These are phyloP conservation scores for Senna siamea DNA, from an alignment of 306 rosid species.

Conservation along the genomic window DNA sequence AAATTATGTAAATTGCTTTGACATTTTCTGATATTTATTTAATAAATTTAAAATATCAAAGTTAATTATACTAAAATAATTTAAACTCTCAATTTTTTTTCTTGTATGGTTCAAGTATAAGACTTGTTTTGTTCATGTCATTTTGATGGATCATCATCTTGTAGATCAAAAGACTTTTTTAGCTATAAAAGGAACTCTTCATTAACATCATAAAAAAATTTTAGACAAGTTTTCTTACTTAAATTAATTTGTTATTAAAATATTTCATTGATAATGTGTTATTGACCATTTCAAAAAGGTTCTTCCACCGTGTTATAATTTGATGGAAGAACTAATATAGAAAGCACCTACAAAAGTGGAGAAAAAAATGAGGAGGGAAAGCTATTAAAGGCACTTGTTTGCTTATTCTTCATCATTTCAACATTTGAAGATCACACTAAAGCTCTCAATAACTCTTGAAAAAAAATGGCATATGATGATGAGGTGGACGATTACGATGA, in stretches of 20 bases:
- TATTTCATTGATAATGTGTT: neutral
- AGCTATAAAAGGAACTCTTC: neutral
- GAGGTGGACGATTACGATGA: slow-evolving; percentile 48
- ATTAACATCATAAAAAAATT: neutral
- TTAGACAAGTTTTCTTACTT: no score
- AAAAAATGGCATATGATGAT: slow-evolving; percentile 39
- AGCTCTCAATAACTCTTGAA: neutral
- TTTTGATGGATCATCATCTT: neutral
- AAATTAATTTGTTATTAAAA: no score
- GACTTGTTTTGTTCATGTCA: neutral
- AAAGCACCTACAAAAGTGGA: neutral
- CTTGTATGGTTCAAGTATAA: neutral
- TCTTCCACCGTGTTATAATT: neutral
- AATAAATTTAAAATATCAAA: no score
- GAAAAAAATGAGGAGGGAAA: neutral
- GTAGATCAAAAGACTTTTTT: neutral
- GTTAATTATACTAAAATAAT: no score
- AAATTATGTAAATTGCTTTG: no score
- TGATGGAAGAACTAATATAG: neutral
- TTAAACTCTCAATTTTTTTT: no score
- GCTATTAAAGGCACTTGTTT: neutral
- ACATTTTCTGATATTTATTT: no score
- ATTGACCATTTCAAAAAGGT: neutral
- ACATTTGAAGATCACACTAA: neutral
- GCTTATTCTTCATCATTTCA: neutral